Evolutionary conservation across 495 filamentous ascomycete genomes (phyloP), one percentile per base, ranked within the genome.

Genomic region (Saxispiralis lemnorum): DNA sequence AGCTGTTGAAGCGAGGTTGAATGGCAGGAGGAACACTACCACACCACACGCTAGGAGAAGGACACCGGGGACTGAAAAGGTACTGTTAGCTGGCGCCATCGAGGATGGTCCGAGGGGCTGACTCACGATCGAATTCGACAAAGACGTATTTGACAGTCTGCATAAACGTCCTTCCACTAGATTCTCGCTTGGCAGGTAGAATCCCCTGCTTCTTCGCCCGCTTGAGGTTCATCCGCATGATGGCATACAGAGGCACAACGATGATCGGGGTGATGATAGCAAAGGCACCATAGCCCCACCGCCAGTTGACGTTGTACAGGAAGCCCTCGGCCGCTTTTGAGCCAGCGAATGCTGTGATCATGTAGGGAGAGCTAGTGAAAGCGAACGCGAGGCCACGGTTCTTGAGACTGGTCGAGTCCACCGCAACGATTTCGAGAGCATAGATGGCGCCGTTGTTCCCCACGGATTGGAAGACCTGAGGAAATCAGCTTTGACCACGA

Each of bases 381-480:
- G 71, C 78, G 46, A 75, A 70, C 39, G 75, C 68, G 32, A 80
- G 60, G 6, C 64, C 69, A 59, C 78, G 66, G 59, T 81, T 79
- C 35, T 69, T 68, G 49, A 83, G 56, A 7, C 64, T 62, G 0
- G 78, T 73, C 2, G 72, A 77, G 56, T 83, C 78, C 42, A 78
- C 75, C 38, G 77, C 68, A 61, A 81, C 15, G 16, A 56, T 39
- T 33, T 44, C 37, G 2, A 49, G 9, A 28, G 32, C 16, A 21
- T 48, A 49, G 17, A 30, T 18, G 7, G 41, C 21, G 1, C 19
- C 38, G 3, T 63, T 67, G 60, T 28, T 46, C 48, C 65, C 66
- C 19, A 49, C 31, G 31, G 36, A 34, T 17, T 49, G 42, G 38
- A 54, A 54, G 16, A 73, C 66, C 46, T 71, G 60, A 10, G 14